Evolutionary conservation across 2,329 filamentous ascomycete genomes (phyloP).

Genomic region (Aureobasidium sp.): DNA sequence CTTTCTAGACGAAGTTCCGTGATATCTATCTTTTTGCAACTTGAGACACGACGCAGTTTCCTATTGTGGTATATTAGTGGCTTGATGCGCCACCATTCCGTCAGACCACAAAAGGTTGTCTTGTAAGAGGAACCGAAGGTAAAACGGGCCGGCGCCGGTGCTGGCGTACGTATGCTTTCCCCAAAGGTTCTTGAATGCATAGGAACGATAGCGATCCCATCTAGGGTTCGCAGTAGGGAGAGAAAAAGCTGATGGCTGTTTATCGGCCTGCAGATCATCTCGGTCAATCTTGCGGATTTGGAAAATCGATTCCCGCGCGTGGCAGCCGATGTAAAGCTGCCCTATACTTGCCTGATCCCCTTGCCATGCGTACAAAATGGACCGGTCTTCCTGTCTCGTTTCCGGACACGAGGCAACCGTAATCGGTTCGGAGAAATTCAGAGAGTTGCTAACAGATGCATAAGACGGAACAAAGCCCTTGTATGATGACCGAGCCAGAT

Average conservation of each 20-base stretch:
- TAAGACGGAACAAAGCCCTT: not conserved
- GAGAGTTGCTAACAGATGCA: not conserved
- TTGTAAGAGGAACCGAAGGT: not conserved
- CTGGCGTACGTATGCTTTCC: not conserved
- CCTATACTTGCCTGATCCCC: not conserved
- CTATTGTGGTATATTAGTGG: not conserved
- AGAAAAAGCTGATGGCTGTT: too few relatives aligned
- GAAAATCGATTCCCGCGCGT: not conserved
- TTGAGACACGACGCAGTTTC: not conserved
- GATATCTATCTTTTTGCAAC: not conserved
- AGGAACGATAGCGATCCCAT: too few relatives aligned
- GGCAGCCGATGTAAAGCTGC: not conserved
- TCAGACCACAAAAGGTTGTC: not conserved
- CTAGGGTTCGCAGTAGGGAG: too few relatives aligned
- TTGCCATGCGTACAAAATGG: not conserved
- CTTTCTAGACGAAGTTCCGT: not conserved
- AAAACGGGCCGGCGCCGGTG: not conserved
- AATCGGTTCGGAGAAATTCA: not conserved
- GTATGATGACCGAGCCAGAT: not conserved
- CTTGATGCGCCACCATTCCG: not conserved
- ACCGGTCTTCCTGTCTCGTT: not conserved
- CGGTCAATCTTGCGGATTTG: not conserved
- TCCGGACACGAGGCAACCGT: not conserved
- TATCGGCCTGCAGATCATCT: not conserved
- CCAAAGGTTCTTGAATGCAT: too few relatives aligned